These are phyloP conservation scores for Talinum fruticosum DNA, from an alignment of 148 eudicot species.

Conservation along the genomic window DNA sequence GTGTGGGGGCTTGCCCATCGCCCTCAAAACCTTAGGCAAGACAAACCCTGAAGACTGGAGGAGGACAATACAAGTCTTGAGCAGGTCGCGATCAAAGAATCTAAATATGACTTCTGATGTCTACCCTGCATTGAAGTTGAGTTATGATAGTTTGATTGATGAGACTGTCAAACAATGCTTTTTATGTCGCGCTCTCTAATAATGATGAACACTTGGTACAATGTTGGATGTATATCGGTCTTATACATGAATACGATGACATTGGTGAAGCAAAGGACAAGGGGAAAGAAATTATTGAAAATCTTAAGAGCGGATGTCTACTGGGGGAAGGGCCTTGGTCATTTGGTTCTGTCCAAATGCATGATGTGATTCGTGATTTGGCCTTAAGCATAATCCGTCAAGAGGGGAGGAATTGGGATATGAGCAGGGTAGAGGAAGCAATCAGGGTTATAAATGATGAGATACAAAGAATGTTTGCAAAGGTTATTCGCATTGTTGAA, in stretches of 20 bases:
- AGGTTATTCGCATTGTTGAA: too few species aligned
- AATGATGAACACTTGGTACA: constrained; percentile 23
- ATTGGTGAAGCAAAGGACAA: constrained; percentile 1
- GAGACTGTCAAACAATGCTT: constrained; percentile 26
- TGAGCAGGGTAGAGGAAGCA: background rate
- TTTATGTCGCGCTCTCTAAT: constrained; percentile 25
- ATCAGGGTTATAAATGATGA: too few species aligned
- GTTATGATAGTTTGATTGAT: constrained; percentile 28
- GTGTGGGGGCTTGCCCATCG: constrained; percentile 39
- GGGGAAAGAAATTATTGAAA: constrained; percentile 25
- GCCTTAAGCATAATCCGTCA: too few species aligned
- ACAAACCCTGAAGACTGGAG: constrained; percentile 30
- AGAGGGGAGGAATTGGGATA: too few species aligned
- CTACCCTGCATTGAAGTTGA: constrained; percentile 24
- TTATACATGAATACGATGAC: constrained; percentile 12
- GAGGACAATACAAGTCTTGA: constrained; percentile 23
- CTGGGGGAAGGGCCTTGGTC: too few species aligned
- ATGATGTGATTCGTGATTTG: too few species aligned
- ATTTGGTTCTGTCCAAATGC: too few species aligned
- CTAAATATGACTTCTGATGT: constrained; percentile 24
- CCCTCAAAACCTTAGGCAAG: constrained; percentile 34
- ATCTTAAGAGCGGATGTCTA: background rate
- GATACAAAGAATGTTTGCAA: too few species aligned
- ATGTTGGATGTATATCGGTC: constrained; percentile 29
- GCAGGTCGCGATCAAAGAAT: constrained; percentile 23